phyloP scores from a whole-genome alignment of 176 grass and related monocot genomes.

The Phyllostachys edulis region DNA sequence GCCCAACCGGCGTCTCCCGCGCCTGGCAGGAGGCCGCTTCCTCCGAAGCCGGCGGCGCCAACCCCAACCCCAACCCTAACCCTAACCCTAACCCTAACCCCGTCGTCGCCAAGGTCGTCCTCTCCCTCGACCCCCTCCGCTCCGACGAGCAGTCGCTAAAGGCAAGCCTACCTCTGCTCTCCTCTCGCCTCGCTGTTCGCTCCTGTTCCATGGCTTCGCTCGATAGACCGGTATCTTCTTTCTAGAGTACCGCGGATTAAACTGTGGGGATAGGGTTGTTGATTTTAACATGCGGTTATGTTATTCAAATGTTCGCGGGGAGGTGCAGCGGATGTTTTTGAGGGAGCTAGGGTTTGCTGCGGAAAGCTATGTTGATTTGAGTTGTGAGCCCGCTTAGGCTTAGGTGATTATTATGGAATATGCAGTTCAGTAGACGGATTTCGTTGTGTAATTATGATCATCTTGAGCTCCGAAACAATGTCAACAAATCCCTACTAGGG shows the following conservation, averaged over 20 bases:
- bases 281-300: background rate
- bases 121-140: conserved; percentile 71
- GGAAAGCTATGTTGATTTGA: background rate
- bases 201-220: background rate
- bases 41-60: conserved; percentile 1
- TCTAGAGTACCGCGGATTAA: background rate
- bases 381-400: background rate
- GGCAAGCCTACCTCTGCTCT: conserved; percentile 30
- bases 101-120: conserved; percentile 80
- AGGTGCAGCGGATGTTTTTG: background rate
- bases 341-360: background rate
- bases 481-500: background rate
- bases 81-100: conserved; percentile 40
- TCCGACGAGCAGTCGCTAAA: conserved; percentile 54
- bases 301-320: background rate
- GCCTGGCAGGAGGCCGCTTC: conserved; percentile 62
- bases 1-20: conserved; percentile 62
- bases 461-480: background rate
- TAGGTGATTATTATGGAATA: background rate
- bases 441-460: background rate
- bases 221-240: background rate
- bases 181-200: background rate
- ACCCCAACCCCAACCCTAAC: conserved; percentile 27
- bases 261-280: background rate
- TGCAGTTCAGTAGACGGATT: background rate